Evolutionary conservation across 352 stramenopile species (phyloP), one percentile per base, ranked within the genome.

Genomic region (Pythium grandisporangium): DNA sequence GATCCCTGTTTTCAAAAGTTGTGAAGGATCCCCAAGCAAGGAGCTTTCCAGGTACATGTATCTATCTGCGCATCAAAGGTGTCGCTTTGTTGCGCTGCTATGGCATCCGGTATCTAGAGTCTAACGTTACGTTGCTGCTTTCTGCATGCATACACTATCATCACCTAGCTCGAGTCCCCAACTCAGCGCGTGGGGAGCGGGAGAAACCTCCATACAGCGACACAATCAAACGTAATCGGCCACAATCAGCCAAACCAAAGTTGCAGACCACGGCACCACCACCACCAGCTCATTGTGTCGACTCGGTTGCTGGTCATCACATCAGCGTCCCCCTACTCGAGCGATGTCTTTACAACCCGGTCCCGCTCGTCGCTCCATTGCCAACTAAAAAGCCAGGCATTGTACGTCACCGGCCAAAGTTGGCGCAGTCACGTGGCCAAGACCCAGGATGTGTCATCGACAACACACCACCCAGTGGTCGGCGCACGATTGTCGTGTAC

Each of bases 161-260:
- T n/a, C n/a, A n/a, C n/a, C n/a, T n/a, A n/a, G n/a, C n/a, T n/a
- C n/a, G n/a, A n/a, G n/a, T n/a, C n/a, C n/a, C n/a, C n/a, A n/a
- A n/a, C n/a, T n/a, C n/a, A 20, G 27, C 29, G 4, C 34, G 16
- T 25, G 13, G 19, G 27, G n/a, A 8, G 23, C 24, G 19, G 26
- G 46, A 24, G 23, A 43, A 27, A 4, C 20, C 24, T 3, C 16
- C 20, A 16, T 5, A 5, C 8, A 23, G 1, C 5, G 30, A 4
- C 27, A 5, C 6, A 12, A 42, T 23, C 1, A 27, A 21, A 14
- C 37, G 37, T 3, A 14, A 17, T 27, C 67, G 69, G 2, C 67
- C 69, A 2, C 65, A 77, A 27, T 81, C 72, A 2, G 69, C 66
- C 22, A 82, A 77, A 30, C 55, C 66, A 2, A 48, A 60, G 14